These are phyloP conservation scores for Handroanthus guayacan DNA, from an alignment of 257 asterid genomes.

Conservation along the genomic window DNA sequence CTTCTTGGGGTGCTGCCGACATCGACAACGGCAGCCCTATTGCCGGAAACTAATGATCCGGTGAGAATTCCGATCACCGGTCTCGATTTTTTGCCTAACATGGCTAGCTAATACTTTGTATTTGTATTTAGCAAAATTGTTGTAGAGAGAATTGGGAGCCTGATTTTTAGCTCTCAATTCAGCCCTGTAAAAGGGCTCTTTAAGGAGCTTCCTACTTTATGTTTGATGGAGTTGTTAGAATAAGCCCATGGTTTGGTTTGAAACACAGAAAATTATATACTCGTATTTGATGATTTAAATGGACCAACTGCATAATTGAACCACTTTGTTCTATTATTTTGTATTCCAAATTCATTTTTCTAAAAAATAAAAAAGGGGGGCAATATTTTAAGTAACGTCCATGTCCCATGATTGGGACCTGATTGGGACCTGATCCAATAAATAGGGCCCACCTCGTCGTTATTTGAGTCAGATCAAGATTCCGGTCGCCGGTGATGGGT, in stretches of 20 bases:
- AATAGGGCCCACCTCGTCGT: slow-evolving; percentile 44
- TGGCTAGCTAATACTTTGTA: slow-evolving; percentile 26
- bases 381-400: slow-evolving; percentile 49
- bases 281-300: slow-evolving; percentile 23
- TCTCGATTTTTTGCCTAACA: slow-evolving; percentile 55
- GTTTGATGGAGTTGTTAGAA: slow-evolving; percentile 55
- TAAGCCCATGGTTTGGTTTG: slow-evolving; percentile 56
- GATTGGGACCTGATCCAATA: slow-evolving; percentile 48
- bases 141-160: background rate
- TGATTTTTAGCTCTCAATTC: slow-evolving; percentile 26
- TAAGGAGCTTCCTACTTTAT: slow-evolving; percentile 15
- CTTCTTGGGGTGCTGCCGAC: slow-evolving; percentile 48
- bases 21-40: slow-evolving; percentile 31
- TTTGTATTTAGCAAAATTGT: background rate
- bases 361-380: slow-evolving; percentile 46
- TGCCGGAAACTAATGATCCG: slow-evolving; percentile 45
- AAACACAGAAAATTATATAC: slow-evolving; percentile 5
- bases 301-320: slow-evolving; percentile 42
- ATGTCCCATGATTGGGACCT: slow-evolving; percentile 55
- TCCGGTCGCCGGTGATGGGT: slow-evolving; percentile 41
- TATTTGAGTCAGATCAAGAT: slow-evolving; percentile 46
- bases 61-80: slow-evolving; percentile 59
- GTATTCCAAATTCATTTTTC: slow-evolving; percentile 40
- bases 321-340: slow-evolving; percentile 46
- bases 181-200: slow-evolving; percentile 24